phyloP scores from a whole-genome alignment of 2,329 filamentous ascomycete species.

The Xylaria sp. region DNA sequence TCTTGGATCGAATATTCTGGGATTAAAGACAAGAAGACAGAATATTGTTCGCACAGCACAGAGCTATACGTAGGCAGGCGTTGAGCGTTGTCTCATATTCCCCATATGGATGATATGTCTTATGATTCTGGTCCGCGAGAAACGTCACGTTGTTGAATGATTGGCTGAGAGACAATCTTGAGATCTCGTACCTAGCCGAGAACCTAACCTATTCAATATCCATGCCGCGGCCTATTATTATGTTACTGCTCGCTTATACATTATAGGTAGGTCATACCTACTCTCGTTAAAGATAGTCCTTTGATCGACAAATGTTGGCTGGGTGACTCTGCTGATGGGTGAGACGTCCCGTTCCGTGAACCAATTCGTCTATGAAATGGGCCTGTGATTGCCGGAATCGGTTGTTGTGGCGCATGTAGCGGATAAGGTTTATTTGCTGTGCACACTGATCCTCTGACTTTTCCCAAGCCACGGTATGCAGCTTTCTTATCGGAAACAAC shows the following conservation, averaged over 20 bases:
- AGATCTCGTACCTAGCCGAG: constrained; percentile 35
- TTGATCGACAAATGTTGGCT: constrained; percentile 25
- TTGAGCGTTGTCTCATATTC: neutral
- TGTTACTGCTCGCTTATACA: constrained; percentile 19
- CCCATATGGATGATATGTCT: neutral
- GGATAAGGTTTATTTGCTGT: constrained; percentile 20
- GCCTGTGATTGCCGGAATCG: constrained; percentile 9
- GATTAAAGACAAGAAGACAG: neutral
- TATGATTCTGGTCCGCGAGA: neutral
- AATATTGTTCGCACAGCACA: neutral
- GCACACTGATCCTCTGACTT: neutral
- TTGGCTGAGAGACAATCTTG: constrained; percentile 44
- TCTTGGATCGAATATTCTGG: neutral
- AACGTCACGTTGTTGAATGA: constrained; percentile 47
- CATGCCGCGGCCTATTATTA: constrained; percentile 10
- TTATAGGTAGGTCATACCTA: constrained; percentile 3
- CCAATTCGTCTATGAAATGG: constrained; percentile 19
- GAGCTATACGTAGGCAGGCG: neutral
- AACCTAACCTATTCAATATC: constrained; percentile 35
- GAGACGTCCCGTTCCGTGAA: constrained; percentile 39
- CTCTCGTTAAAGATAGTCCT: constrained; percentile 4
- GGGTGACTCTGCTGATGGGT: constrained; percentile 31
- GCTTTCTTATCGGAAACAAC: constrained; percentile 13
- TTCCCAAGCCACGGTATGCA: constrained; percentile 3
- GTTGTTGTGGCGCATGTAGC: constrained; percentile 23